Evolutionary conservation across 345 rosid genomes (phyloP).

Genomic region (Salix dunnii): DNA sequence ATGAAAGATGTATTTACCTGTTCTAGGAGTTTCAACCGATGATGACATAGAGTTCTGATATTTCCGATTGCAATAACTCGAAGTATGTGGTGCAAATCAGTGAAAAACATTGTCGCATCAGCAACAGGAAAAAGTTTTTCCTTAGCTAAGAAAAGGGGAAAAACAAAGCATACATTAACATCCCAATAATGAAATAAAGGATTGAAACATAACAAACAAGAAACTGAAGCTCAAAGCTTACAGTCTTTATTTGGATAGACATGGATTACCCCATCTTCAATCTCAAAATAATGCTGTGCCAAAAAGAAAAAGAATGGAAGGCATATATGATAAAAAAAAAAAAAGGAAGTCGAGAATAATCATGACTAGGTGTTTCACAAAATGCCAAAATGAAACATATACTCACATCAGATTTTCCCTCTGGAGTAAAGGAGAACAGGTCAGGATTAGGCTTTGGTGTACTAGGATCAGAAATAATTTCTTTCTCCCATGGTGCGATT

Average conservation of each 20-base stretch:
- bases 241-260: slow-evolving; percentile 79
- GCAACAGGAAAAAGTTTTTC: slow-evolving; percentile 87
- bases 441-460: slow-evolving; percentile 93
- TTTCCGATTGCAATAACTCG: slow-evolving; percentile 82
- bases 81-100: slow-evolving; percentile 76
- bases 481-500: slow-evolving; percentile 93
- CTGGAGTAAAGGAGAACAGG: slow-evolving; percentile 72
- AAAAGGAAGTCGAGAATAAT: background rate
- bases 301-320: slow-evolving; percentile 18
- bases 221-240: slow-evolving; percentile 32
- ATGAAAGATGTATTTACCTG: slow-evolving; percentile 45
- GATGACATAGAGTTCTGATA: slow-evolving; percentile 88
- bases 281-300: slow-evolving; percentile 83
- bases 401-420: slow-evolving; percentile 78
- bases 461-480: slow-evolving; percentile 90
- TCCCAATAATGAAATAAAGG: background rate
- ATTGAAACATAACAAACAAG: slow-evolving; percentile 8
- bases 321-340: slow-evolving; percentile 10
- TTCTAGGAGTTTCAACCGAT: slow-evolving; percentile 89
- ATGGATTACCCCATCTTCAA: slow-evolving; percentile 94
- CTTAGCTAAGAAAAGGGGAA: slow-evolving; percentile 41
- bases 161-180: background rate
- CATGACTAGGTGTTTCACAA: background rate
- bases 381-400: background rate
- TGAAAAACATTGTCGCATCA: slow-evolving; percentile 80